Evolutionary conservation across 2,329 filamentous ascomycete genomes (phyloP), one percentile per base, ranked within the genome.

Genomic region (Hypoxylon sp.): DNA sequence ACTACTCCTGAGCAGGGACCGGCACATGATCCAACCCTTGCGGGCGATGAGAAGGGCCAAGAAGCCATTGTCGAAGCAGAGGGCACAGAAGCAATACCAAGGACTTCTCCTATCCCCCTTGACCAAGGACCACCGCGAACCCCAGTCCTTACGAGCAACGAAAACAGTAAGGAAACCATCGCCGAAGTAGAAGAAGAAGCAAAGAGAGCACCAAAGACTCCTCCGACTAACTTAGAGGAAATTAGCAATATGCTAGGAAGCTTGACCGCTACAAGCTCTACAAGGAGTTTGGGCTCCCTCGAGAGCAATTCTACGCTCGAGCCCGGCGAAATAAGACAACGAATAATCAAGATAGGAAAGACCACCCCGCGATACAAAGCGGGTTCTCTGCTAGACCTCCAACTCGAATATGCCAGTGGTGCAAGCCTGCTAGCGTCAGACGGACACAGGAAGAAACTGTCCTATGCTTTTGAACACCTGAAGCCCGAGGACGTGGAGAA

Each of bases 401-500:
- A 69, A 7, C 28, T 72, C 19, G 66, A 72, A 51, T 72, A 73
- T 28, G 57, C 55, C 10, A 28, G 17, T 9, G 23, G 19, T 17
- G 13, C 51, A 7, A 45, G 7, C 17, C 11, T 32, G 14, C 30
- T 61, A 3, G 23, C 46, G 3, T 34, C 19, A 10, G 34, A 51
- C 14, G 14, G 36, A 2, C 25, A 14, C 5, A 28, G 23, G 46
- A 66, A 68, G 38, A 53, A 45, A 32, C 52, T 71, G 1, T 32
- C 45, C 0, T 67, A 53, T 55, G 14, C 51, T 3, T 5, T 70
- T 1, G 56, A 66, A 14, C 32, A n/a, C 21, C 23, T 68, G n/a
- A n/a, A 11, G 0, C n/a, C 43, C 23, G 32, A 56, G 2, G 63
- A 66, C 1, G 56, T 32, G 10, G 14, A 17, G 11, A 38, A 13